A percentile compares a stretch with the other conserved stretches of the same genome.
These are phyloP conservation scores for Spongispora temasekensis DNA, from an alignment of 1,284 basidiomycete species.

Conservation along the genomic window DNA sequence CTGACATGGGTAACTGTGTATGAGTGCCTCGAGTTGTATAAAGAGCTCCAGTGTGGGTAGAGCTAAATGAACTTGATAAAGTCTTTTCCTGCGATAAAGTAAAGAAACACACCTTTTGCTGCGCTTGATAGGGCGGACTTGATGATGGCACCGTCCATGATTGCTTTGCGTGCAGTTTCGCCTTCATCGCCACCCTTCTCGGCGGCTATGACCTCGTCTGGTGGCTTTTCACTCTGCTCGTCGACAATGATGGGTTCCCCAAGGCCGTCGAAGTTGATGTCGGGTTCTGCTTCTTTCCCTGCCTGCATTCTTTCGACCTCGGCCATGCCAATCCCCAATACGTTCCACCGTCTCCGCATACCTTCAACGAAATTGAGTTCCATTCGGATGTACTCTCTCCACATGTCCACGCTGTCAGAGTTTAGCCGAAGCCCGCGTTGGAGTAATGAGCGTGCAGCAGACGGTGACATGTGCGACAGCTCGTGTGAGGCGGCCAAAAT, in stretches of 20 bases:
- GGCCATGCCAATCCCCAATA: constrained; percentile 60
- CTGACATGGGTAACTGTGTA: constrained; percentile 58
- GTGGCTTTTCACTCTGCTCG: constrained; percentile 22
- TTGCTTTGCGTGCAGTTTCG: constrained; percentile 54
- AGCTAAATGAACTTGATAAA: constrained; percentile 41
- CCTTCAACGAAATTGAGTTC: constrained; percentile 89
- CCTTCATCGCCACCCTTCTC: constrained; percentile 43
- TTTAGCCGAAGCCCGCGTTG: constrained; percentile 86
- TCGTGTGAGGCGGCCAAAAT: constrained; percentile 88
- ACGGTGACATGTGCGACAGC: constrained; percentile 73
- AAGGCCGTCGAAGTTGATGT: constrained; percentile 25
- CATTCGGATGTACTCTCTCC: constrained; percentile 90
- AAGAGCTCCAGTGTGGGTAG: constrained; percentile 62
- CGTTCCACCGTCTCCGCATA: constrained; percentile 78
- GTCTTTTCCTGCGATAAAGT: not conserved
- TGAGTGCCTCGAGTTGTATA: constrained; percentile 51
- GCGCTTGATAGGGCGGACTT: constrained; percentile 67
- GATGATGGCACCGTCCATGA: constrained; percentile 73
- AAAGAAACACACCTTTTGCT: constrained; percentile 52
- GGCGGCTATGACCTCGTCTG: constrained; percentile 29
- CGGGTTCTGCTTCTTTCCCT: constrained; percentile 15
- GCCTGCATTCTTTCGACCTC: constrained; percentile 32
- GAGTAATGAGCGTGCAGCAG: constrained; percentile 82
- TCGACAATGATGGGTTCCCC: constrained; percentile 25
- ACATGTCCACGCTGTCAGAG: constrained; percentile 69